phyloP scores from a whole-genome alignment of 129 eudicot species.

The Sambucus nigra region DNA sequence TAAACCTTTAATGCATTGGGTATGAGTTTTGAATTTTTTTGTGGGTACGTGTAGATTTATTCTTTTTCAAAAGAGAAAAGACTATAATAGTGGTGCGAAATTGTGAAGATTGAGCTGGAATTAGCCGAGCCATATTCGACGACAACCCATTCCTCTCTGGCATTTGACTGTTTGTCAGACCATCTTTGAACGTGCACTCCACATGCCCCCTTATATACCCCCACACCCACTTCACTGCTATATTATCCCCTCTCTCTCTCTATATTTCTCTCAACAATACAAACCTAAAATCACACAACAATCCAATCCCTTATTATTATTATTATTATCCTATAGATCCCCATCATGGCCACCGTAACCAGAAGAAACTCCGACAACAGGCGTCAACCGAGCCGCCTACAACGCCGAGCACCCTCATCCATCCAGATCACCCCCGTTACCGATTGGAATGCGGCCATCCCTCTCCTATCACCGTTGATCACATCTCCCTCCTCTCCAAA shows the following conservation, averaged over 20 bases:
- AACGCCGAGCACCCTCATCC: slow-evolving; percentile 81
- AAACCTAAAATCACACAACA: slow-evolving; percentile 2
- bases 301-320: background rate
- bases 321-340: background rate
- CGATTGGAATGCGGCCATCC: slow-evolving; percentile 81
- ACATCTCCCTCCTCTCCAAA: slow-evolving; percentile 38
- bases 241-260: background rate
- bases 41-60: no score
- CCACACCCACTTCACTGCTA: background rate
- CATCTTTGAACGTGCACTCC: slow-evolving; percentile 28
- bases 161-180: slow-evolving; percentile 2
- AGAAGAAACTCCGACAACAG: slow-evolving; percentile 11
- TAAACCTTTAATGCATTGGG: no score
- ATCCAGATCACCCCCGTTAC: slow-evolving; percentile 42
- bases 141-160: background rate
- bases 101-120: slow-evolving; percentile 20
- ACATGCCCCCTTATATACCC: slow-evolving; percentile 17
- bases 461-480: slow-evolving; percentile 61
- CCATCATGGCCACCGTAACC: slow-evolving; percentile 32
- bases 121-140: slow-evolving; percentile 21
- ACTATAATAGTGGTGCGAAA: no score
- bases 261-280: background rate
- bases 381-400: slow-evolving; percentile 50
- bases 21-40: no score
- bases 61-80: no score